Conservation (phyloP, 2,329 filamentous ascomycete species). For the Hypoxylon sp. region DNA sequence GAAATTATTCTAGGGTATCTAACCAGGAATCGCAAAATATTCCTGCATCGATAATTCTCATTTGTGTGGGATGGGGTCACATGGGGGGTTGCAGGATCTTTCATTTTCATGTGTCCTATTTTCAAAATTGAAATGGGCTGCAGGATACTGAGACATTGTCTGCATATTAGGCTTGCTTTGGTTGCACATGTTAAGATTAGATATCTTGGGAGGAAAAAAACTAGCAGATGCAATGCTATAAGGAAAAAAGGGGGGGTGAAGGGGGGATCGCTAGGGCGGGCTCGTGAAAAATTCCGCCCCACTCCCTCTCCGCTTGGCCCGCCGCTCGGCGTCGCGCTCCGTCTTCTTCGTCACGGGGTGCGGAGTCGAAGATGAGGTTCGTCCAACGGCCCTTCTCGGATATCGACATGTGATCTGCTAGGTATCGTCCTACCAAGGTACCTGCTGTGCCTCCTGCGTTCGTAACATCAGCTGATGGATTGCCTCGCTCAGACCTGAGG, state of each 20-base stretch:
- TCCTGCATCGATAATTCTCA: constrained; percentile 21
- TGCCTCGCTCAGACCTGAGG: constrained; percentile 19
- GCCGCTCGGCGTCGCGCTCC: constrained; percentile 27
- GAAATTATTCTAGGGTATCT: constrained; percentile 8
- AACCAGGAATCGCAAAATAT: constrained; percentile 15
- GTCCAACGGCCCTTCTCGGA: constrained; percentile 4
- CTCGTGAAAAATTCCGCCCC: constrained; percentile 32
- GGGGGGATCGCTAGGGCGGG: constrained; percentile 22
- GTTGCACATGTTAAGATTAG: constrained; percentile 18
- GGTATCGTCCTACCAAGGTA: not conserved
- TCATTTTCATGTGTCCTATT: constrained; percentile 14
- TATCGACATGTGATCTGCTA: not conserved
- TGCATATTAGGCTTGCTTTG: constrained; percentile 20
- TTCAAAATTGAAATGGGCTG: constrained; percentile 3
- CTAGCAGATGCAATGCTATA: constrained; percentile 1
- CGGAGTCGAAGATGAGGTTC: constrained; percentile 11
- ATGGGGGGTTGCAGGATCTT: constrained; percentile 12
- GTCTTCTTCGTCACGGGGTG: constrained; percentile 26
- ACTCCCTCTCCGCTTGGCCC: constrained; percentile 39
- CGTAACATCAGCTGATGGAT: constrained; percentile 15
- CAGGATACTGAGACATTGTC: not conserved
- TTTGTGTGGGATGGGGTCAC: constrained; percentile 31
- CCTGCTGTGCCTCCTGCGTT: not conserved
- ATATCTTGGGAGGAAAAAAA: constrained; percentile 24
- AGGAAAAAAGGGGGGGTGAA: not conserved